Evolutionary conservation across 139 green algal genomes (phyloP), one percentile per base, ranked within the genome.

Genomic region (Spirogloea muscicola): DNA sequence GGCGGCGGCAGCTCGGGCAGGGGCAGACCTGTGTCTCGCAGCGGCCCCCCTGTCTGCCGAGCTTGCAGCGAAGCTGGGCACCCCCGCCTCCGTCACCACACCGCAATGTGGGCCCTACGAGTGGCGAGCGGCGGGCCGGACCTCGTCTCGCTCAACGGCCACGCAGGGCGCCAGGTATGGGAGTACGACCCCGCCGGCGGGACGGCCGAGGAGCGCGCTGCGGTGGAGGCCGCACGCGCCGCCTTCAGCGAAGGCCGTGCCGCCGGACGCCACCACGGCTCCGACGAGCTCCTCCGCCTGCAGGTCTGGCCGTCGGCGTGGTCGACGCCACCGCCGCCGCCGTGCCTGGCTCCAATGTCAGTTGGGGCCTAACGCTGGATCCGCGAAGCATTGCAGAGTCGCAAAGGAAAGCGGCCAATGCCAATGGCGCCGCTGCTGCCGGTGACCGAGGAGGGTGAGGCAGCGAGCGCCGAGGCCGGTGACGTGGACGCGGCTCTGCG

Each of bases 281-380:
- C 76, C 0, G 93, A 98, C 43, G 91, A 93, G 85, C 84, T 98
- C 25, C 84, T 98, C 36, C 67, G 90, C 1, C 77, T 92, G 58
- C 89, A 93, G 77, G 69, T 75, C n/a, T n/a, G n/a, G n/a, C n/a
- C n/a, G n/a, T n/a, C n/a, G n/a, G n/a, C n/a, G n/a, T n/a, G n/a
- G n/a, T n/a, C n/a, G n/a, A n/a, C n/a, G n/a, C n/a, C n/a, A n/a
- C n/a, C n/a, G n/a, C n/a, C n/a, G n/a, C n/a, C n/a, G n/a, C n/a
- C n/a, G 34, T 25, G 21, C 25, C 6, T 2, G 41, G 4, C 4
- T 38, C 13, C 3, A 29, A 43, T n/a, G n/a, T n/a, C n/a, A n/a
- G n/a, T n/a, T n/a, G n/a, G n/a, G n/a, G n/a, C n/a, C n/a, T n/a
- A n/a, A n/a, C n/a, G n/a, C n/a, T n/a, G n/a, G n/a, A n/a, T n/a